Evolutionary conservation across 108 stramenopile species (phyloP).

Genomic region (Halocafeteria seosinensis): DNA sequence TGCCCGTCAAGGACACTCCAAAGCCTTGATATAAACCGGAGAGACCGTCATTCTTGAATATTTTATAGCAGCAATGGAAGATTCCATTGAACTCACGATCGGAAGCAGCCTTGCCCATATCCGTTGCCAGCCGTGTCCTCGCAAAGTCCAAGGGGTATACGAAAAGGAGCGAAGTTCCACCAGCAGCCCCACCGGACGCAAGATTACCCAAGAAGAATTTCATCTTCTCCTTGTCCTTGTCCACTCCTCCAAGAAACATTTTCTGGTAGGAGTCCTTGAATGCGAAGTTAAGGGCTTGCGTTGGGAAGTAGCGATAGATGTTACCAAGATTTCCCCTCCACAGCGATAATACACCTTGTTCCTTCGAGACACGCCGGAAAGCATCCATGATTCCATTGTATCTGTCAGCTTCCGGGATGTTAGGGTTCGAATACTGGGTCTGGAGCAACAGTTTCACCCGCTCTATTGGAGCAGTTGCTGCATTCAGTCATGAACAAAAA

Average conservation of each 20-base stretch:
- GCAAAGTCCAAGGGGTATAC: neutral
- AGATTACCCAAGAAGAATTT: too few species aligned
- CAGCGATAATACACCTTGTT: slow-evolving; percentile 37
- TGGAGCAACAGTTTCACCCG: too few species aligned
- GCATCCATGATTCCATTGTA: slow-evolving; percentile 94
- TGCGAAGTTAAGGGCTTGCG: too few species aligned
- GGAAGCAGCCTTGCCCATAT: neutral
- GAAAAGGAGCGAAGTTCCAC: neutral
- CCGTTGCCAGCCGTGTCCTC: neutral
- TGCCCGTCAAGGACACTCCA: neutral
- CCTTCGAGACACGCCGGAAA: slow-evolving; percentile 56
- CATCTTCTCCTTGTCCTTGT: too few species aligned
- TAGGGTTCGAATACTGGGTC: too few species aligned
- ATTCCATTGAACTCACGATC: too few species aligned
- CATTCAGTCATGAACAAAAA: too few species aligned
- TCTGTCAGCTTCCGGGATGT: too few species aligned
- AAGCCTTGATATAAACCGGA: neutral
- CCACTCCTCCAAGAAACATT: too few species aligned
- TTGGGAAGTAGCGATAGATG: slow-evolving; percentile 12
- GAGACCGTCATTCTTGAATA: neutral
- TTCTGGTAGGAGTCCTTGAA: too few species aligned
- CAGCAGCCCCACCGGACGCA: neutral
- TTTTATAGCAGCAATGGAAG: too few species aligned
- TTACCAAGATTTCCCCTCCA: slow-evolving; percentile 9
- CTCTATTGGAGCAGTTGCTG: too few species aligned